These are phyloP conservation scores for Phyllosticta citribraziliensis DNA, from an alignment of 2,329 filamentous ascomycete species.

Conservation along the genomic window DNA sequence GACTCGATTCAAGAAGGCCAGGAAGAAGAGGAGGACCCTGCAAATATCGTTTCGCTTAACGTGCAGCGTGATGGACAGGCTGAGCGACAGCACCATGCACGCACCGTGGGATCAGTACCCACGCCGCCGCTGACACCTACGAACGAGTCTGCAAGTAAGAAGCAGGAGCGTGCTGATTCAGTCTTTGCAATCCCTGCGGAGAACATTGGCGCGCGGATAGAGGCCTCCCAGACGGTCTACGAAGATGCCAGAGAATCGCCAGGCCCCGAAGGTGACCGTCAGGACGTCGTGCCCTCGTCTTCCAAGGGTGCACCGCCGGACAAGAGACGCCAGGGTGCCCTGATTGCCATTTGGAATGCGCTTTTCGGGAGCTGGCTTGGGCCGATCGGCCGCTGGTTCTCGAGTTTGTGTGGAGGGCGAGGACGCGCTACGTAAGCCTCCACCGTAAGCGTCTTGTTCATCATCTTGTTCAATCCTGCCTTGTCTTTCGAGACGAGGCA, in stretches of 20 bases:
- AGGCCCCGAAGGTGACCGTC: background rate
- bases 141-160: background rate
- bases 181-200: background rate
- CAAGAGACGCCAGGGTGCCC: background rate
- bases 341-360: conserved; percentile 7
- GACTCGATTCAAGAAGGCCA: conserved; percentile 6
- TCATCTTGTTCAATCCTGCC: background rate
- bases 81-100: background rate
- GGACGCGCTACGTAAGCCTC: conserved; percentile 10
- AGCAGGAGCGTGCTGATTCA: conserved; percentile 5
- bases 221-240: background rate
- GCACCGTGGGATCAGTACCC: background rate
- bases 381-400: conserved; percentile 1
- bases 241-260: background rate
- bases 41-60: background rate
- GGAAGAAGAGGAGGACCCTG: conserved; percentile 1
- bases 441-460: background rate
- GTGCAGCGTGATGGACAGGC: background rate
- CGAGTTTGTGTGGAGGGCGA: conserved; percentile 3
- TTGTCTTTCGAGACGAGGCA: background rate
- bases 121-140: conserved; percentile 7
- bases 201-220: background rate
- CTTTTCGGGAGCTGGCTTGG: conserved; percentile 8
- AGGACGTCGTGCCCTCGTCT: background rate
- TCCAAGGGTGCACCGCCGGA: background rate